Conservation (phyloP, 192 early-diverging fungal species). For the Podila horticola region DNA sequence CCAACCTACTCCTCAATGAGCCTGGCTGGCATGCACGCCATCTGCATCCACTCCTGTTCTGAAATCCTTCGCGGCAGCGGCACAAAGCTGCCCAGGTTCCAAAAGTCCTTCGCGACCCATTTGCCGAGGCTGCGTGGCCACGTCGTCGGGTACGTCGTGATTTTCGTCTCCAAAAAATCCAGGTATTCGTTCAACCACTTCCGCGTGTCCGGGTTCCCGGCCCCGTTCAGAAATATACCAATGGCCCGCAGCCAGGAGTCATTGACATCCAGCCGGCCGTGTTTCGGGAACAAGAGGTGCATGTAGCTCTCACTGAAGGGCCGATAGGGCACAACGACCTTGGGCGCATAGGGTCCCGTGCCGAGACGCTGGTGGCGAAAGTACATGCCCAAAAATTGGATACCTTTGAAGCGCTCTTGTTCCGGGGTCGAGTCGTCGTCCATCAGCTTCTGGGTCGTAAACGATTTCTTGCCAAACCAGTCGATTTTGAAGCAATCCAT, state of each 20-base stretch:
- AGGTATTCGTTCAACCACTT: conserved; percentile 36
- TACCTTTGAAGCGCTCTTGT: conserved; percentile 10
- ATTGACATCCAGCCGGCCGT: conserved; percentile 10
- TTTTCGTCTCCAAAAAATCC: conserved; percentile 24
- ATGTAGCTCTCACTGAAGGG: conserved; percentile 33
- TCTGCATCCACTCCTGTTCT: conserved; percentile 14
- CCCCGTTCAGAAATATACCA: conserved; percentile 32
- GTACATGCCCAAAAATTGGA: conserved; percentile 38
- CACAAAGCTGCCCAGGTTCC: conserved; percentile 2
- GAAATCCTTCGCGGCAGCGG: conserved; percentile 19
- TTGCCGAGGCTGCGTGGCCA: conserved; percentile 23
- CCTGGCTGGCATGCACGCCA: neutral
- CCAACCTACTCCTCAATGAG: no score
- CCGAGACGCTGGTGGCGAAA: conserved; percentile 34
- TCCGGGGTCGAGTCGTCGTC: conserved; percentile 7
- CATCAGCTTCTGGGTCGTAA: conserved; percentile 26
- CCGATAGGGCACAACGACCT: conserved; percentile 35
- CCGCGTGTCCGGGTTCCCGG: conserved; percentile 26
- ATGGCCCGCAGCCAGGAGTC: conserved; percentile 38
- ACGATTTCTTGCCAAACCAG: conserved; percentile 45
- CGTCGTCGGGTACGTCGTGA: neutral
- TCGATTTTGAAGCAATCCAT: conserved; percentile 36
- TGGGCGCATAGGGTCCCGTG: conserved; percentile 17
- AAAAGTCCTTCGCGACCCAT: conserved; percentile 27
- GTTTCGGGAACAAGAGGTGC: conserved; percentile 34